Conservation (phyloP, 768 basidiomycete species). For the Polyporus arcularius region DNA sequence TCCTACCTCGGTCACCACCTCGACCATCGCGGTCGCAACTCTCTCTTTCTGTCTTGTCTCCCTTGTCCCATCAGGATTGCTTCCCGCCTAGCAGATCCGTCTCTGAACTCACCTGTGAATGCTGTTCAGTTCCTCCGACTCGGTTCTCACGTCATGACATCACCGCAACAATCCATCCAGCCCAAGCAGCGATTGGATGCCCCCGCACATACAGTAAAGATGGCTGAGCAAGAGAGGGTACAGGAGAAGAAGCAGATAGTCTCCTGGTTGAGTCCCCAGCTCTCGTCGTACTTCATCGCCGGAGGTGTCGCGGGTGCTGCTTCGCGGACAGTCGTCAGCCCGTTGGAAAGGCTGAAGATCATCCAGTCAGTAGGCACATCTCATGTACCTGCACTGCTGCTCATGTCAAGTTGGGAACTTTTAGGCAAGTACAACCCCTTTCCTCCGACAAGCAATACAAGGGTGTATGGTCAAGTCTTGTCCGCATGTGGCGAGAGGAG, state of each 20-base stretch:
- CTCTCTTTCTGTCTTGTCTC: no score
- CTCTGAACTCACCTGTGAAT: background rate
- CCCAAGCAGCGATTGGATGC: constrained; percentile 4
- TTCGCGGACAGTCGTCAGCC: constrained; percentile 89
- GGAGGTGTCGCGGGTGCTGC: constrained; percentile 62
- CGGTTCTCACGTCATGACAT: constrained; percentile 23
- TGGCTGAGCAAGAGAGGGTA: constrained; percentile 19
- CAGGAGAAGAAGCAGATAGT: constrained; percentile 13
- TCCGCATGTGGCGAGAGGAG: constrained; percentile 92
- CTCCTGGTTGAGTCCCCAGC: constrained; percentile 34
- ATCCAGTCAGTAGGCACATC: constrained; percentile 70
- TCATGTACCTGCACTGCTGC: background rate
- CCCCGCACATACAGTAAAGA: constrained; percentile 9
- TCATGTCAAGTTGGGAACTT: background rate
- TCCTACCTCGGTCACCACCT: background rate
- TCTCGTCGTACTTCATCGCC: constrained; percentile 53
- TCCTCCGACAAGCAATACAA: constrained; percentile 67
- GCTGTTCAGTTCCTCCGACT: background rate
- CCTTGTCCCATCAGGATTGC: no score
- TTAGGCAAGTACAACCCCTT: constrained; percentile 87
- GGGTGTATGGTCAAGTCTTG: constrained; percentile 82
- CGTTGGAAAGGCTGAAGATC: constrained; percentile 92
- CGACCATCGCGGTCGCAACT: no score
- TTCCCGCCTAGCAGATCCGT: no score
- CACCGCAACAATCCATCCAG: constrained; percentile 14